A percentile compares a stretch with the other conserved stretches of the same genome.
These are phyloP conservation scores for Albatrellus ellisii DNA, from an alignment of 768 basidiomycete species.

Conservation along the genomic window DNA sequence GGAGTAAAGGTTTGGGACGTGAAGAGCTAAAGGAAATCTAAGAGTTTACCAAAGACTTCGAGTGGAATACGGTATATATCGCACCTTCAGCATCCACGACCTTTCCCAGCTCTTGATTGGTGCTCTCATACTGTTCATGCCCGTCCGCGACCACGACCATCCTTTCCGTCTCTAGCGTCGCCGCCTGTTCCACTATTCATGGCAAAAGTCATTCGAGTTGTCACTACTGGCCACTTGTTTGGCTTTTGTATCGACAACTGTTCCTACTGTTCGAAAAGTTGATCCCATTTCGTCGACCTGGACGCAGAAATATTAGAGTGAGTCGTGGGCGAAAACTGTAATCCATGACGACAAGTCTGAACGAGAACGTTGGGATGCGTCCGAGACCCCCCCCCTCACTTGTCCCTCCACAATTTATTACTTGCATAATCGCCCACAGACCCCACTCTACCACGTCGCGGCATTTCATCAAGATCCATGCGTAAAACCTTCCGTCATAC, in stretches of 20 bases:
- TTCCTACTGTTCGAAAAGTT: constrained; percentile 23
- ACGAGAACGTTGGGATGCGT: neutral
- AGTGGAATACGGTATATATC: neutral
- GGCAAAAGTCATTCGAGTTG: constrained; percentile 11
- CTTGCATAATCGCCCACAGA: no score
- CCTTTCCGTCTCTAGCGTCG: constrained; percentile 6
- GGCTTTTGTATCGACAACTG: constrained; percentile 44
- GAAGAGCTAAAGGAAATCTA: constrained; percentile 43
- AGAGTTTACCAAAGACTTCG: constrained; percentile 13
- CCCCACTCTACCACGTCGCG: no score
- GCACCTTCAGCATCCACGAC: neutral
- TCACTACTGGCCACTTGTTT: constrained; percentile 56
- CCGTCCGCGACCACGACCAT: neutral
- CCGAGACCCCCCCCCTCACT: no score
- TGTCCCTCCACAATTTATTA: no score
- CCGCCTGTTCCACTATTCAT: constrained; percentile 4
- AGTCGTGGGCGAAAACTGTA: constrained; percentile 55
- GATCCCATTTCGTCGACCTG: constrained; percentile 47
- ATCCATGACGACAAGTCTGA: constrained; percentile 9
- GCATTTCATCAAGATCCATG: no score
- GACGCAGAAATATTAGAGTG: constrained; percentile 83
- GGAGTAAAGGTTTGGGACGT: constrained; percentile 50
- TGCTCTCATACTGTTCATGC: neutral
- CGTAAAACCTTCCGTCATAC: no score
- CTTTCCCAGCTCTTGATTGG: neutral